Conservation (phyloP, 495 filamentous ascomycete species). For the Trichocladium antarcticum region DNA sequence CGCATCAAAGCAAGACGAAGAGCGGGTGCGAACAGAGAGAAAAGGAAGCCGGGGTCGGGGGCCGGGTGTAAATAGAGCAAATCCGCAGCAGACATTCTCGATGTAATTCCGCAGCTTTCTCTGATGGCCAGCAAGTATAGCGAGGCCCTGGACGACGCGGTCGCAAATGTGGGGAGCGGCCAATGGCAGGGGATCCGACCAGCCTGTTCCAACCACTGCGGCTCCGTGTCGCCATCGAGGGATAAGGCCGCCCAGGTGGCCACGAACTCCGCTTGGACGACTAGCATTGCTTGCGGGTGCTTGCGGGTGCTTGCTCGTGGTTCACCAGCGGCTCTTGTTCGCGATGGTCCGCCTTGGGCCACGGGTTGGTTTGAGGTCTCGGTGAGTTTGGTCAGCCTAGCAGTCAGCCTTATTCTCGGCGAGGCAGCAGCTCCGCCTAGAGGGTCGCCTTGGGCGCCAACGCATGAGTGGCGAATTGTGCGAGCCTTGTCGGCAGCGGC, state of each 20-base stretch:
- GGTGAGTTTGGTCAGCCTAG: constrained; percentile 19
- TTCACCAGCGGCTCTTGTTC: not conserved
- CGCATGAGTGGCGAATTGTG: constrained; percentile 6
- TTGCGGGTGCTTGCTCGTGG: not conserved
- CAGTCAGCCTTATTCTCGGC: constrained; percentile 10
- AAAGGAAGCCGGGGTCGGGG: not conserved
- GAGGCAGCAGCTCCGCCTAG: constrained; percentile 12
- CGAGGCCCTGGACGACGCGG: not conserved
- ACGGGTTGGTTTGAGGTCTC: constrained; percentile 6
- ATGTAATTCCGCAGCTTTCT: not conserved
- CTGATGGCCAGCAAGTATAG: not conserved
- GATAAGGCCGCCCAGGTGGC: too few species aligned
- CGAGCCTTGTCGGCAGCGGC: constrained; percentile 1
- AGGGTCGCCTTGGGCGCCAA: constrained; percentile 16
- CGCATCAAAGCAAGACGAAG: not conserved
- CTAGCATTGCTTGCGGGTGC: not conserved
- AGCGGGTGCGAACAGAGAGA: not conserved
- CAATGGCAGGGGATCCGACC: too few species aligned
- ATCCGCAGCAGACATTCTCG: not conserved
- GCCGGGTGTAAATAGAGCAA: not conserved
- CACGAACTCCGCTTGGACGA: too few species aligned
- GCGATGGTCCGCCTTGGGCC: constrained; percentile 11
- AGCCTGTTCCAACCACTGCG: too few species aligned
- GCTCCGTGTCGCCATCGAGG: too few species aligned
- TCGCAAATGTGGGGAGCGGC: too few species aligned